phyloP scores from a whole-genome alignment of 768 basidiomycete genomes.

The Suillus subalutaceus region DNA sequence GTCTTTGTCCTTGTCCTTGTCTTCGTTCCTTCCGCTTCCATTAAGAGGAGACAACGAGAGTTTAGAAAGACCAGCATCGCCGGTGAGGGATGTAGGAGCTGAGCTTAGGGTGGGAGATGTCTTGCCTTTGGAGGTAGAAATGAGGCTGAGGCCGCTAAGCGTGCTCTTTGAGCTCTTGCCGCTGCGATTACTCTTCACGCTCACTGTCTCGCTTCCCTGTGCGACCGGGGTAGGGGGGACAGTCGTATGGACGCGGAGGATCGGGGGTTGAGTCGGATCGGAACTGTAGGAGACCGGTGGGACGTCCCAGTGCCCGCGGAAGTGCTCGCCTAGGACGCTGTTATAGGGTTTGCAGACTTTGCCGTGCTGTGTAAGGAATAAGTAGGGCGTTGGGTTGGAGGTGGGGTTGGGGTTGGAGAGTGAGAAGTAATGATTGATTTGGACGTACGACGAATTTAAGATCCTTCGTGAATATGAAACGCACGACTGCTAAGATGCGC shows the following conservation, averaged over 20 bases:
- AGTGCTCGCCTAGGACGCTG: slow-evolving; percentile 86
- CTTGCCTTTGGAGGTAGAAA: slow-evolving; percentile 54
- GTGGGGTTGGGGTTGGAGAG: neutral
- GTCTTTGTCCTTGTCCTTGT: slow-evolving; percentile 24
- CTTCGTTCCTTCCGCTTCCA: slow-evolving; percentile 37
- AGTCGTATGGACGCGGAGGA: slow-evolving; percentile 44
- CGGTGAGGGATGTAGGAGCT: slow-evolving; percentile 39
- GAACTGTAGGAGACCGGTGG: slow-evolving; percentile 58
- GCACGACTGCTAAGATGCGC: slow-evolving; percentile 89
- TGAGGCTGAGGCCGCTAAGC: slow-evolving; percentile 56
- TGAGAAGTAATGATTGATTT: neutral
- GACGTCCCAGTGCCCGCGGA: slow-evolving; percentile 86
- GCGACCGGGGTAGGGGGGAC: slow-evolving; percentile 21
- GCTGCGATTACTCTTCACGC: slow-evolving; percentile 51
- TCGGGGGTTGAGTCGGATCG: slow-evolving; percentile 49
- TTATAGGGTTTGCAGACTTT: slow-evolving; percentile 95
- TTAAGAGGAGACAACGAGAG: slow-evolving; percentile 49
- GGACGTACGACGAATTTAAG: slow-evolving; percentile 84
- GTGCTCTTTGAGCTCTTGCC: slow-evolving; percentile 62
- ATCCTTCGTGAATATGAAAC: slow-evolving; percentile 91
- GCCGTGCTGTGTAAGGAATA: slow-evolving; percentile 59
- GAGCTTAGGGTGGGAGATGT: slow-evolving; percentile 58
- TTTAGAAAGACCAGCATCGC: slow-evolving; percentile 49
- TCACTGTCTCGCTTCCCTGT: slow-evolving; percentile 47
- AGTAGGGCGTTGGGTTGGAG: neutral